Base-by-base conservation (phyloP, 805 yeast genomes). In the Diddensiella santjacobensis region DNA sequence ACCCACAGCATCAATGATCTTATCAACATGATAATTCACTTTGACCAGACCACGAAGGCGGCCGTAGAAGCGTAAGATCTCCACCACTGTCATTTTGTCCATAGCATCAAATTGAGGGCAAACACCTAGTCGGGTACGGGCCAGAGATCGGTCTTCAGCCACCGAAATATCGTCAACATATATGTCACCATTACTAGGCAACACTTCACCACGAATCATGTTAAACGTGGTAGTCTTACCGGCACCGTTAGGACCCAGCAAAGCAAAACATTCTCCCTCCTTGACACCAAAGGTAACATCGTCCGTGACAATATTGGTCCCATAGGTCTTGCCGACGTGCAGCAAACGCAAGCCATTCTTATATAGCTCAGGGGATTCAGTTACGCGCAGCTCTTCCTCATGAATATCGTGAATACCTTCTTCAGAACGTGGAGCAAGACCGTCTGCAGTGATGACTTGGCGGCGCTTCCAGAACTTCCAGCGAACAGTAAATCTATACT, bases 41-140 rank as follows among this genome's bases (percentile, higher is more conserved):
- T 53, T 52, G 11, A 26, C 47, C 31, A 66, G 48, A 2, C 69
- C 69, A 23, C 67, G 60, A 18, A 66, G 54, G 26, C 53, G 52
- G 4, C 63, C 68, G 49, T 66, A 66, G 49, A 65, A 64, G 29
- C 55, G 48, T 29, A 66, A 52, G 20, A 58, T 63, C 47, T 66
- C 66, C 1, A 51, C 51, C 5, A 66, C 70, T 2, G 61, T 65
- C 61, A 66, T 52, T 44, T 57, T 59, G 40, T 66, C 70, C 58
- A 66, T 63, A n/a, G 70, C 69, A 49, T 66, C 70, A 51, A 66
- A 66, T 50, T 66, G 70, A 3, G 70, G 70, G 44, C 70, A 66
- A 6, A 66, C 69, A 2, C 70, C 70, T n/a, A 66, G 61, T 37
- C 55, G 54, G 6, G 64, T 44, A 13, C 70, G 56, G 10, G 69